A percentile compares a stretch with the other conserved stretches of the same genome.
Evolutionary conservation across 768 basidiomycete species (phyloP).

Genomic region (Guyanaporus albipodus): DNA sequence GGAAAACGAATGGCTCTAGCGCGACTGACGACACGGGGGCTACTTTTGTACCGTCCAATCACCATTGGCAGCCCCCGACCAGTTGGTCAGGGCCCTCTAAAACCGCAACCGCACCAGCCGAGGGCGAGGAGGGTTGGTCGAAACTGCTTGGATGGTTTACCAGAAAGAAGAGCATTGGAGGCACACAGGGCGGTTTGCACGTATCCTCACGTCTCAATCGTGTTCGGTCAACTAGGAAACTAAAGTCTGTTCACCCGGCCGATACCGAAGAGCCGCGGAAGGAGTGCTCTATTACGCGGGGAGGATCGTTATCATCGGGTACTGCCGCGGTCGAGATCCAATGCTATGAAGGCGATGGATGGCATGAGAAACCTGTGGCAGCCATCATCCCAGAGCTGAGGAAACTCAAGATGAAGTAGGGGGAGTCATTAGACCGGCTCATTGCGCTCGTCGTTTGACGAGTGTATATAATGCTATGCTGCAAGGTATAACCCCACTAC

Average conservation of each 20-base stretch:
- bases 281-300: neutral
- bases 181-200: neutral
- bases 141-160: neutral
- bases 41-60: neutral
- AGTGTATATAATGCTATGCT: neutral
- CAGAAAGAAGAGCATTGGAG: neutral
- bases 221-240: neutral
- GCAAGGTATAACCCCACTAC: neutral
- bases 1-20: neutral
- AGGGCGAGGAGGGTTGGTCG: neutral
- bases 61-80: conserved; percentile 22
- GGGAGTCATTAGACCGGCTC: neutral
- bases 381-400: conserved; percentile 32
- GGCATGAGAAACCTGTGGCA: conserved; percentile 22
- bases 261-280: neutral
- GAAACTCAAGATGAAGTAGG: conserved; percentile 20
- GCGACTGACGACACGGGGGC: neutral
- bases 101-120: neutral
- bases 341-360: conserved; percentile 7
- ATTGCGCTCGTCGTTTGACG: neutral
- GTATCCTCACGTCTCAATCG: neutral
- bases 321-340: conserved; percentile 17
- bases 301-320: neutral
- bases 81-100: conserved; percentile 23
- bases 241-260: neutral